Evolutionary conservation across 768 basidiomycete species (phyloP), one percentile per base, ranked within the genome.

Genomic region (Pulveroboletus sp.): DNA sequence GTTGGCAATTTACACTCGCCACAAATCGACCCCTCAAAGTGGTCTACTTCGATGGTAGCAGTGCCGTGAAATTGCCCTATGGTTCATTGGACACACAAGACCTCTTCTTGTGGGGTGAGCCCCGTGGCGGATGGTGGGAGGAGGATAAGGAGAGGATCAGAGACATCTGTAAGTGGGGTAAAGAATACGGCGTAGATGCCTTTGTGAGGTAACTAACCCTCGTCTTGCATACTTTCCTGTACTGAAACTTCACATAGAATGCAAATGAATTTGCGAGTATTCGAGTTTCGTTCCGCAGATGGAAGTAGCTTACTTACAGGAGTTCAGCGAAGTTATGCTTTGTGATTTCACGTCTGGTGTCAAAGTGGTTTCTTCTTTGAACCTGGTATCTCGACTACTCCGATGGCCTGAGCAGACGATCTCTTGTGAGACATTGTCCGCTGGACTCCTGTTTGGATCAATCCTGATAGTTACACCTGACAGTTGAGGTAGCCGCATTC

Each of bases 211-310:
- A 32, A 36, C 31, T 35, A 30, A 11, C 14, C 5, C 32, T 40
- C 59, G 65, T 17, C 69, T 71, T 52, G 51, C 64, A 17, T 21
- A 1, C 18, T n/a, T 7, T 43, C 14, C 7, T 13, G 3, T 14
- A 15, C 33, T 38, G 26, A 43, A 72, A 51, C 2, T 21, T 21
- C 21, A 27, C 24, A 14, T 28, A 76, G 42, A 17, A 43, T 77
- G 76, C 71, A 77, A 68, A 31, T 43, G 42, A 70, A 75, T 51
- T 77, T 80, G 76, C 77, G 54, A 57, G 75, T 62, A 21, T 27
- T 26, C 17, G n/a, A 24, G 28, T 35, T 10, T 17, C 13, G 8
- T 39, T 13, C 27, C 18, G 8, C 27, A 8, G 17, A 13, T 27
- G 7, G 18, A 33, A n/a, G 9, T 0, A 31, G 17, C 5, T 32